Base-by-base conservation (phyloP, 2,329 filamentous ascomycete genomes). In the Penicillium vulpinum region DNA sequence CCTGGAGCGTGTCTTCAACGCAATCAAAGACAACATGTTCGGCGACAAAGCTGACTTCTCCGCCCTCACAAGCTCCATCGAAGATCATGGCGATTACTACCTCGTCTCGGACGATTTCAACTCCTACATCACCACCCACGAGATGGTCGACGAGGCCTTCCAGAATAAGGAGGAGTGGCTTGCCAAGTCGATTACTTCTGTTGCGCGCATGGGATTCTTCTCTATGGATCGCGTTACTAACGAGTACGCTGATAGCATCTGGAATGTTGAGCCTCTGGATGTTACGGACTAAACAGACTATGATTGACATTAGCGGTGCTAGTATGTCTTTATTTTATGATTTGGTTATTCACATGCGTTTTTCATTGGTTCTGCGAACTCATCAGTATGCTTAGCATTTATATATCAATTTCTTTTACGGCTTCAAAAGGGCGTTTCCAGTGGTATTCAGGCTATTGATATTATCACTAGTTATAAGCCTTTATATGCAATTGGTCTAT, bases 51-150 rank as follows among this genome's bases (percentile, higher is more conserved):
- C 84, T 50, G 84, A 90, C 69, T 99, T 97, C 76, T 81, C 84
- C n/a, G 89, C 90, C 29, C 83, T 99, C 62, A 84, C 96, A 63
- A 85, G 88, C 62, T 89, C 91, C 10, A 92, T 99, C 62, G 86
- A 89, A 62, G 89, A 96, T 59, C 94, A 97, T 64, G 92, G 94
- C 38, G 94, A 99, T 75, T 97, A 95, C 81, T 99, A 99, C 76
- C 85, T 99, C 29, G 92, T 97, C 46, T 96, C 91, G 38, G 94
- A 99, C 71, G 94, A 99, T 76, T 99, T 99, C 83, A 87, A 91
- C 77, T 93, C 89, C 72, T 99, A 99, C 79, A 81, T 96, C 67
- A 86, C 93, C 76, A 96, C 94, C 8, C 94, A 99, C 62, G 83
- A 86, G 56, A 83, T 97, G 54, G 92, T 99, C 31, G 94, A 99